Conservation (phyloP, 2,329 filamentous ascomycete genomes). For the Sordariomycetes sp. region DNA sequence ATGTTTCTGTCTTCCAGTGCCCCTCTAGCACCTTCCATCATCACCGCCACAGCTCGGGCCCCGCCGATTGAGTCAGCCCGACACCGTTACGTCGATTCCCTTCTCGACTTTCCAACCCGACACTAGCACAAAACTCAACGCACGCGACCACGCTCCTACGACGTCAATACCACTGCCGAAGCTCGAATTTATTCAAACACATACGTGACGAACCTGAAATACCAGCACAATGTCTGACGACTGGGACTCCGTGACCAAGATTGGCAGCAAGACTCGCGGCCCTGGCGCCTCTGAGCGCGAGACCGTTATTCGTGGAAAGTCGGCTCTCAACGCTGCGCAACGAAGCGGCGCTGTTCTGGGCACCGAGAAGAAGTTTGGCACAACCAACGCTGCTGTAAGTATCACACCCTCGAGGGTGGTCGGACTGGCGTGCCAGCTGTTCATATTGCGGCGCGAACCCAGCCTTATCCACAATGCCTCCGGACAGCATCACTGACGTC, state of each 20-base stretch:
- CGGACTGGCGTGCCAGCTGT: too few relatives aligned
- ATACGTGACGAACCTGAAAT: not conserved
- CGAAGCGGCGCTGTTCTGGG: slow-evolving; percentile 65
- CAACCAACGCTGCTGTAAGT: slow-evolving; percentile 74
- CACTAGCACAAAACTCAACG: too few relatives aligned
- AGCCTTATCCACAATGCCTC: too few relatives aligned
- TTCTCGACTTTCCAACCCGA: not conserved
- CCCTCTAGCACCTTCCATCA: slow-evolving; percentile 2
- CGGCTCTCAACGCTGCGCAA: slow-evolving; percentile 80
- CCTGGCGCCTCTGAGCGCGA: slow-evolving; percentile 62
- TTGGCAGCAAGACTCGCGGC: slow-evolving; percentile 74
- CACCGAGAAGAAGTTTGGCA: slow-evolving; percentile 85
- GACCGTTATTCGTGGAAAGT: slow-evolving; percentile 79
- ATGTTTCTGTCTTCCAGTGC: not conserved
- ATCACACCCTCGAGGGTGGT: not conserved
- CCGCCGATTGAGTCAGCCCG: slow-evolving; percentile 5
- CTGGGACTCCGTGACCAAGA: slow-evolving; percentile 87
- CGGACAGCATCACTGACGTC: too few relatives aligned
- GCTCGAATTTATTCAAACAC: not conserved
- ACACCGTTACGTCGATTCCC: not conserved
- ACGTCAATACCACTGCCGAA: too few relatives aligned
- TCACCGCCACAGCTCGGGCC: slow-evolving; percentile 3
- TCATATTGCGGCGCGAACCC: too few relatives aligned
- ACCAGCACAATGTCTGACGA: slow-evolving; percentile 53
- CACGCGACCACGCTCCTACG: not conserved